phyloP scores from a whole-genome alignment of 768 basidiomycete genomes.

The Mrakia hoshinonis region DNA sequence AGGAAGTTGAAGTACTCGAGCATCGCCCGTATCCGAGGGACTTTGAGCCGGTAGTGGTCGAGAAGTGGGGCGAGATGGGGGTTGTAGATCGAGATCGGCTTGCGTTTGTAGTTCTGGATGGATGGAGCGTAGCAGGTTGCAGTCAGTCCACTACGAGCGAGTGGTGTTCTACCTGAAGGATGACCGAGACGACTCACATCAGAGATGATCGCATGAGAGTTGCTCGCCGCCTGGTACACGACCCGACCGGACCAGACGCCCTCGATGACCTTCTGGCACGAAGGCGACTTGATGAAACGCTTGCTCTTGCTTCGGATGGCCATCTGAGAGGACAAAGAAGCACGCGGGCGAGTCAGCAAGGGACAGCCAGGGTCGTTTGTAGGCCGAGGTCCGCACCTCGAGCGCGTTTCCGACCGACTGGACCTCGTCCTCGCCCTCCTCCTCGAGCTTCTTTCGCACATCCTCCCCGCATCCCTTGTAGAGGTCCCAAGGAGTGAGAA shows the following conservation, averaged over 20 bases:
- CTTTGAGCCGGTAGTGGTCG: constrained; percentile 91
- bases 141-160: background rate
- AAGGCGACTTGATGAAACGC: constrained; percentile 76
- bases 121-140: background rate
- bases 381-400: constrained; percentile 44
- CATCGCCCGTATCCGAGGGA: constrained; percentile 81
- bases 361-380: background rate
- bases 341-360: too few species aligned
- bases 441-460: constrained; percentile 52
- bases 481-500: constrained; percentile 29
- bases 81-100: constrained; percentile 86
- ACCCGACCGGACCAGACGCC: constrained; percentile 27
- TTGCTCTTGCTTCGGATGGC: constrained; percentile 82
- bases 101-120: constrained; percentile 72
- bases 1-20: constrained; percentile 84
- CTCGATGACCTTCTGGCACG: constrained; percentile 59
- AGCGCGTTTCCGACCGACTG: constrained; percentile 83
- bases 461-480: constrained; percentile 37
- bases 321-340: too few species aligned
- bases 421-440: constrained; percentile 52
- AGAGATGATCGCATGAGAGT: constrained; percentile 57
- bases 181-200: constrained; percentile 51
- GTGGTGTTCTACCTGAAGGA: too few species aligned
- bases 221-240: constrained; percentile 25
- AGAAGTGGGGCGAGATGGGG: constrained; percentile 87